A percentile compares a stretch with the other conserved stretches of the same genome.
These are phyloP conservation scores for Bipolaris bicolor DNA, from an alignment of 2,329 filamentous ascomycete genomes.

Conservation along the genomic window DNA sequence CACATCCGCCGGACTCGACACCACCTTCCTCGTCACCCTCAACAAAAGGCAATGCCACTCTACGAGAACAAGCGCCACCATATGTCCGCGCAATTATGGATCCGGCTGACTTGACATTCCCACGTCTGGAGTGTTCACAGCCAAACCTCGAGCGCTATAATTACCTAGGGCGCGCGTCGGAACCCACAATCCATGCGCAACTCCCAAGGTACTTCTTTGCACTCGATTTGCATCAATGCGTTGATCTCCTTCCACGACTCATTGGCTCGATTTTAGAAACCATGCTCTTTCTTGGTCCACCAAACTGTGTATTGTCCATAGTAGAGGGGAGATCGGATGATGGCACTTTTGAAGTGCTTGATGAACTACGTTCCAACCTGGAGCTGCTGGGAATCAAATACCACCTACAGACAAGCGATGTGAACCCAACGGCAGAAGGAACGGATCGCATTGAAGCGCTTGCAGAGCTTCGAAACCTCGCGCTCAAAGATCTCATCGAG, in stretches of 20 bases:
- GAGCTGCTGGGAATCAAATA: constrained; percentile 48
- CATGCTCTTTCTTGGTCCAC: constrained; percentile 58
- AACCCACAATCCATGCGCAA: constrained; percentile 7
- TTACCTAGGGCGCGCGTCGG: constrained; percentile 17
- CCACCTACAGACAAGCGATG: constrained; percentile 51
- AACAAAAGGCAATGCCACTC: constrained; percentile 20
- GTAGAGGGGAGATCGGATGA: constrained; percentile 63
- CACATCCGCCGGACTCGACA: neutral
- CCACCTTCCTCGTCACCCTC: constrained; percentile 4
- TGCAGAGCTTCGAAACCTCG: constrained; percentile 60
- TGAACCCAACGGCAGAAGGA: constrained; percentile 49
- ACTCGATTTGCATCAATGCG: constrained; percentile 57
- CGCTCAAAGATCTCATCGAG: constrained; percentile 55
- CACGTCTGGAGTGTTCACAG: constrained; percentile 27
- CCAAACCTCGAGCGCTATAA: constrained; percentile 25
- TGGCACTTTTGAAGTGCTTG: constrained; percentile 60
- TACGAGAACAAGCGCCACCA: constrained; percentile 18
- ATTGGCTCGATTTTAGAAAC: constrained; percentile 60
- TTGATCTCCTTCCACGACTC: constrained; percentile 57
- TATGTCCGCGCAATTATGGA: constrained; percentile 29
- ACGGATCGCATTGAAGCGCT: constrained; percentile 56
- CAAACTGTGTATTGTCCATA: constrained; percentile 60
- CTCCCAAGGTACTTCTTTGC: constrained; percentile 55
- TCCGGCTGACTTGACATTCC: constrained; percentile 19
- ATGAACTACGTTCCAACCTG: constrained; percentile 51